phyloP scores from a whole-genome alignment of 1,284 basidiomycete genomes.

The Cutaneotrichosporon sp. region DNA sequence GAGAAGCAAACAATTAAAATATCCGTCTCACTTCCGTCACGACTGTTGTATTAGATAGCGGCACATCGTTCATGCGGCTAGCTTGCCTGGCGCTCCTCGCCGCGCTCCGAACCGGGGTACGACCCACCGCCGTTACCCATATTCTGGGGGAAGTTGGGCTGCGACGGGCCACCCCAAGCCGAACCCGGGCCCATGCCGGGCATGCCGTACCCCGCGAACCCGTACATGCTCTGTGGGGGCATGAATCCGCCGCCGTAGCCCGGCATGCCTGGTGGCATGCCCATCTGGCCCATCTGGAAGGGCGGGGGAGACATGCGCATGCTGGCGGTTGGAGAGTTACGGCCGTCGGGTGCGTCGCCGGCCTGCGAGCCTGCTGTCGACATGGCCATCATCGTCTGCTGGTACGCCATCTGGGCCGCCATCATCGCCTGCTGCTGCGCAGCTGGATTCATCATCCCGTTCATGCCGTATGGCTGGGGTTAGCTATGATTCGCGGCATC shows the following conservation, averaged over 20 bases:
- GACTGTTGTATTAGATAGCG: no score
- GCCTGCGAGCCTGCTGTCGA: slow-evolving; percentile 70
- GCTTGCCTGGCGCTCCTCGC: slow-evolving; percentile 13
- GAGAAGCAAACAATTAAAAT: no score
- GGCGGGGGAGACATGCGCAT: slow-evolving; percentile 11
- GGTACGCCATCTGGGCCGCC: slow-evolving; percentile 82
- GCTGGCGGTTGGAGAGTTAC: slow-evolving; percentile 18
- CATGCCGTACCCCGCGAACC: slow-evolving; percentile 9
- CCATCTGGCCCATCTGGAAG: slow-evolving; percentile 1
- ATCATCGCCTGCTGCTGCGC: slow-evolving; percentile 76
- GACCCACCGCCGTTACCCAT: not conserved
- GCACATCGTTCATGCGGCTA: no score
- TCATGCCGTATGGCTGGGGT: slow-evolving; percentile 12
- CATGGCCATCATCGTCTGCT: slow-evolving; percentile 75
- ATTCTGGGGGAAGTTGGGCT: slow-evolving; percentile 1
- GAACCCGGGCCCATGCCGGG: slow-evolving; percentile 3
- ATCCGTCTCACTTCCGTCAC: no score
- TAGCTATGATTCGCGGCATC: not conserved
- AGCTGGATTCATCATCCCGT: slow-evolving; percentile 27
- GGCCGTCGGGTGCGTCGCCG: slow-evolving; percentile 49
- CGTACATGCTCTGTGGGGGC: slow-evolving; percentile 19
- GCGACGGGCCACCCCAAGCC: slow-evolving; percentile 2
- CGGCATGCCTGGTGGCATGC: slow-evolving; percentile 2
- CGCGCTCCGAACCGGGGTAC: slow-evolving; percentile 9
- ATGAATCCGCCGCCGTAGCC: not conserved